A percentile compares a stretch with the other conserved stretches of the same genome.
Evolutionary conservation across 83 land plant species (phyloP).

Genomic region (Picea mariana): DNA sequence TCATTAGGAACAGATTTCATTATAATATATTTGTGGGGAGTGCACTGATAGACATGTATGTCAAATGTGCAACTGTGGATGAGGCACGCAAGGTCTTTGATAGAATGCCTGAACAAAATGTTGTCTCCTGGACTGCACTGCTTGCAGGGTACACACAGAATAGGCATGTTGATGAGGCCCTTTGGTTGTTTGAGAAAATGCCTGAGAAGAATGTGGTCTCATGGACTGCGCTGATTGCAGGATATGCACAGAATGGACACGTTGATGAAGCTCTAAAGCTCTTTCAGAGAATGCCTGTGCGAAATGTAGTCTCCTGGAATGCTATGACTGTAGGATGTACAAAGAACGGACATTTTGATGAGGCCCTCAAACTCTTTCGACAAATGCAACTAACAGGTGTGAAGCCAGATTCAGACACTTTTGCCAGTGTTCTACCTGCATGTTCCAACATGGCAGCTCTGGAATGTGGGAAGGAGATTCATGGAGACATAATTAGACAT

Average conservation of each 20-base stretch:
- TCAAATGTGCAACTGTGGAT: background rate
- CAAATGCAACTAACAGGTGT: slow-evolving; percentile 31
- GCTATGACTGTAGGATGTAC: slow-evolving; percentile 47
- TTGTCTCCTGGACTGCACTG: slow-evolving; percentile 13
- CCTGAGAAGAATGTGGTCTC: slow-evolving; percentile 41
- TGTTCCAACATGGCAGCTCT: too few species aligned
- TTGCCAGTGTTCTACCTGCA: too few species aligned
- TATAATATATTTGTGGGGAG: too few species aligned
- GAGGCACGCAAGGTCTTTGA: slow-evolving; percentile 2
- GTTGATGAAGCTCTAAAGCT: slow-evolving; percentile 41
- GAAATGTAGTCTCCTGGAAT: slow-evolving; percentile 75
- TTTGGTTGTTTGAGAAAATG: slow-evolving; percentile 37
- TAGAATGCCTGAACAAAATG: slow-evolving; percentile 7
- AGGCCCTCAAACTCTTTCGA: slow-evolving; percentile 39
- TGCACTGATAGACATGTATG: too few species aligned
- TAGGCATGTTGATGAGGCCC: slow-evolving; percentile 21
- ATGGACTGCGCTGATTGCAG: background rate
- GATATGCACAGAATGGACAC: slow-evolving; percentile 46
- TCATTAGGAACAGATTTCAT: background rate
- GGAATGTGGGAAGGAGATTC: slow-evolving; percentile 40
- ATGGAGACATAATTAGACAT: slow-evolving; percentile 39
- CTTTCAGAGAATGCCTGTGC: slow-evolving; percentile 39
- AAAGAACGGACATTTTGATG: slow-evolving; percentile 30
- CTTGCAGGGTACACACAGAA: slow-evolving; percentile 4
- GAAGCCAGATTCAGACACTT: too few species aligned